A percentile compares a stretch with the other conserved stretches of the same genome.
Evolutionary conservation across 73 alveolate genomes (phyloP).

Genomic region (Paramecium bursaria): DNA sequence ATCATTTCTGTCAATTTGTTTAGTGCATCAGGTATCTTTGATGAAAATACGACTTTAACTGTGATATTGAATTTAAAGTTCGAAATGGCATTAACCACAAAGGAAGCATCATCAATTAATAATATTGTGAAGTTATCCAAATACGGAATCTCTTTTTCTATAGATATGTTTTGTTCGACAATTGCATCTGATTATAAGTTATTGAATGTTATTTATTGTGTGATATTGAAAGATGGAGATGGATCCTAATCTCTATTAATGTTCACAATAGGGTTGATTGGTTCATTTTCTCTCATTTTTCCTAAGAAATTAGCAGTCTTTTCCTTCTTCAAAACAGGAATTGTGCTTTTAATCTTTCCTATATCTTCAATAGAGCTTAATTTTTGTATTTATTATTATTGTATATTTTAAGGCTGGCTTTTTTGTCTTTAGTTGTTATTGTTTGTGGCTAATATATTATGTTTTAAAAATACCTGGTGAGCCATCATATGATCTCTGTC

Average conservation of each 20-base stretch:
- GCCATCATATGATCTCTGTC: constrained; percentile 28
- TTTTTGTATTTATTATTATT: too few species aligned
- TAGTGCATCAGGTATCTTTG: neutral
- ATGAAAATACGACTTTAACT: neutral
- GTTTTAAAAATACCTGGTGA: constrained; percentile 12
- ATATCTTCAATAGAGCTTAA: neutral
- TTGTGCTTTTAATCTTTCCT: neutral
- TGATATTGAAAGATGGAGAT: neutral
- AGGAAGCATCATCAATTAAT: constrained; percentile 28
- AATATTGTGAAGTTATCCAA: neutral
- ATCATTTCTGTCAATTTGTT: neutral
- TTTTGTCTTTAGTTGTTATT: constrained; percentile 8
- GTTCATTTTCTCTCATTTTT: neutral
- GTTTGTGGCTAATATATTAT: neutral
- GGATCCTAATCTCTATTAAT: neutral
- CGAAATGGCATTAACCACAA: neutral
- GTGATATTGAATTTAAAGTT: neutral
- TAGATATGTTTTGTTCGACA: neutral
- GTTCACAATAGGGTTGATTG: neutral
- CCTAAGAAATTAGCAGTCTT: neutral
- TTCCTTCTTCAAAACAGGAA: too few species aligned
- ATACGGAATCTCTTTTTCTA: neutral
- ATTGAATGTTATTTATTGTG: constrained; percentile 22
- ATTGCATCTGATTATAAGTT: neutral
- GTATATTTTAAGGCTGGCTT: constrained; percentile 9